Percentiles rank a stretch among this genome's conserved stretches.
Conservation (phyloP, 768 basidiomycete genomes). For the Mycena floridula region DNA sequence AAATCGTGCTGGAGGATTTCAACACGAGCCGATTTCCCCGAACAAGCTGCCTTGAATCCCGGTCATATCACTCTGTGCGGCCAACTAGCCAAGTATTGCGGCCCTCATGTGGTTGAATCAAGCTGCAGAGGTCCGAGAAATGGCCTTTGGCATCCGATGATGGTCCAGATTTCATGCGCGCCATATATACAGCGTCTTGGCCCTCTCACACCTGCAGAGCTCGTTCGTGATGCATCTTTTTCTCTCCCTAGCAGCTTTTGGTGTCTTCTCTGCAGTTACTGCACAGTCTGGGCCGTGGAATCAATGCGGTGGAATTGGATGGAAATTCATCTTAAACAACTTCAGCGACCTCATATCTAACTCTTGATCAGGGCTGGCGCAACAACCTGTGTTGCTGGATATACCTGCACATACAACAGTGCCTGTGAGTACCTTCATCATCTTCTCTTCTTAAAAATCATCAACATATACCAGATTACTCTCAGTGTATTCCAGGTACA, state of each 20-base stretch:
- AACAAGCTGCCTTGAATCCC: too few species aligned
- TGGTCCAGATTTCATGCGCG: too few species aligned
- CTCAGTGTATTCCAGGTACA: constrained; percentile 43
- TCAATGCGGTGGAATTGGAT: constrained; percentile 37
- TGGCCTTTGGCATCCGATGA: too few species aligned
- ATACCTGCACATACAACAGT: constrained; percentile 34
- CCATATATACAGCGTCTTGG: too few species aligned
- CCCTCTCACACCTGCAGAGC: too few species aligned
- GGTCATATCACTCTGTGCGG: too few species aligned
- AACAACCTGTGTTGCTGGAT: constrained; percentile 37
- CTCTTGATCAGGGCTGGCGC: constrained; percentile 28
- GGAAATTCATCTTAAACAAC: constrained; percentile 21
- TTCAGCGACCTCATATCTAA: neutral
- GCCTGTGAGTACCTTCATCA: constrained; percentile 22
- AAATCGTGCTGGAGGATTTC: too few species aligned
- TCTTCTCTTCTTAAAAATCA: neutral
- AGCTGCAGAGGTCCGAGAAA: too few species aligned
- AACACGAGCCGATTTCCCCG: too few species aligned
- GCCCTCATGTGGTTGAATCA: too few species aligned
- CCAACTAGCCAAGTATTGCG: too few species aligned
- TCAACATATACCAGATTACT: constrained; percentile 35
- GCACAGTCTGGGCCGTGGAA: constrained; percentile 36
- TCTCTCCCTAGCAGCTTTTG: constrained; percentile 6
- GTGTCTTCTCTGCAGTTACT: constrained; percentile 12
- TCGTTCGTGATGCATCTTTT: constrained; percentile 5